phyloP scores from a whole-genome alignment of 805 yeast genomes.

The Teunomyces lycoperdinae region DNA sequence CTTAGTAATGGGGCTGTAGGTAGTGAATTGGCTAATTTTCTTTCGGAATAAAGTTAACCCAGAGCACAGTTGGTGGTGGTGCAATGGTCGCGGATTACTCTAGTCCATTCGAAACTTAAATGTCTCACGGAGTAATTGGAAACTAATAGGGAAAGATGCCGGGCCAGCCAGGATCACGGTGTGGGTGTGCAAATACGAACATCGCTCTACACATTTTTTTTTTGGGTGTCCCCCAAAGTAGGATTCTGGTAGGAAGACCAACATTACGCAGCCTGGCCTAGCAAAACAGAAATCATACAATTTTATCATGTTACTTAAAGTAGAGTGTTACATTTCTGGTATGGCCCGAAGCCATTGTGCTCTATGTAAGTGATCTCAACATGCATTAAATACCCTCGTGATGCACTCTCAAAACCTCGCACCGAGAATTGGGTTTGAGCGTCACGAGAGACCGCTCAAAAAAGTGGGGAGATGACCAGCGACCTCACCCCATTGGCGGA shows the following conservation, averaged over 20 bases:
- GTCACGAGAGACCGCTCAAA: slow-evolving; percentile 2
- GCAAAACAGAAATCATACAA: not conserved
- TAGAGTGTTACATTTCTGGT: not conserved
- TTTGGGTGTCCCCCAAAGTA: too few species aligned
- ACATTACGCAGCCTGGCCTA: not conserved
- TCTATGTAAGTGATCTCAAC: not conserved
- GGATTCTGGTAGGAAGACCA: not conserved
- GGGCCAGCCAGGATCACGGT: not conserved
- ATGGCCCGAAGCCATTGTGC: too few species aligned
- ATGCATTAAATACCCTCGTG: not conserved
- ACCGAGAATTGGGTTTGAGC: slow-evolving; percentile 2
- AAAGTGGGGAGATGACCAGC: slow-evolving; percentile 3
- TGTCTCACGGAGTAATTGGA: slow-evolving; percentile 2
- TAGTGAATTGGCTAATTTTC: not conserved
- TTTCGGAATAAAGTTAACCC: not conserved
- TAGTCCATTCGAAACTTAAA: not conserved
- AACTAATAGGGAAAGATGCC: not conserved
- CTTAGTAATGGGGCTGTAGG: too few species aligned
- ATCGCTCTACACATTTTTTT: not conserved
- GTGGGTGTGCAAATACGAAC: not conserved
- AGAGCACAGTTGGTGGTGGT: not conserved
- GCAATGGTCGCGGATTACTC: not conserved
- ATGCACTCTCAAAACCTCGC: not conserved
- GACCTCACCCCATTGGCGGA: slow-evolving; percentile 1
- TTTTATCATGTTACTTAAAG: not conserved